Percentiles rank a stretch among this genome's conserved stretches.
phyloP scores from a whole-genome alignment of 805 yeast genomes.

The Metschnikowia koreensis region DNA sequence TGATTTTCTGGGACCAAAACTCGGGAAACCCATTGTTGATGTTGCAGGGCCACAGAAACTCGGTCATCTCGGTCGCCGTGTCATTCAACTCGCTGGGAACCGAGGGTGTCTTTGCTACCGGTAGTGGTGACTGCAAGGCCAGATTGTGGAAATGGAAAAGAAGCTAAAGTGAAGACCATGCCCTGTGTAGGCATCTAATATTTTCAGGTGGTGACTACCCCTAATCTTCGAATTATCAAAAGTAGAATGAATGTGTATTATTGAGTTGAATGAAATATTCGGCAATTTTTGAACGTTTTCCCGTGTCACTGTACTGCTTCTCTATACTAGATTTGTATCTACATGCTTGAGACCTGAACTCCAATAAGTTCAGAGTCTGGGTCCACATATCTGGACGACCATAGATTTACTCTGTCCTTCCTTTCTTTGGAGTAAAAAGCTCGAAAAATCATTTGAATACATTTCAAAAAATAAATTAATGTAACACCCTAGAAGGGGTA shows the following conservation, averaged over 20 bases:
- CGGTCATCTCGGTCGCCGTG: conserved; percentile 92
- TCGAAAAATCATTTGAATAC: no score
- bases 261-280: no score
- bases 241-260: background rate
- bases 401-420: no score
- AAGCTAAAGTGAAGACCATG: conserved; percentile 20
- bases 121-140: conserved; percentile 96
- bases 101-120: conserved; percentile 91
- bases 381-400: no score
- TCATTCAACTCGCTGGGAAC: conserved; percentile 72
- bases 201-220: background rate
- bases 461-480: no score
- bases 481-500: no score
- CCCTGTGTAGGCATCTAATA: background rate
- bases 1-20: conserved; percentile 91
- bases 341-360: no score
- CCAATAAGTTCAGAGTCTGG: no score
- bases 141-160: conserved; percentile 90
- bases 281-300: no score
- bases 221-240: background rate
- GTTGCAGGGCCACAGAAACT: conserved; percentile 96
- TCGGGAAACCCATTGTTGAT: conserved; percentile 90
- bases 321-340: no score
- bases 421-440: no score
- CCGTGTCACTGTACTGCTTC: no score